Conservation (phyloP, 2,329 filamentous ascomycete genomes). For the Xylaria hypoxylon region DNA sequence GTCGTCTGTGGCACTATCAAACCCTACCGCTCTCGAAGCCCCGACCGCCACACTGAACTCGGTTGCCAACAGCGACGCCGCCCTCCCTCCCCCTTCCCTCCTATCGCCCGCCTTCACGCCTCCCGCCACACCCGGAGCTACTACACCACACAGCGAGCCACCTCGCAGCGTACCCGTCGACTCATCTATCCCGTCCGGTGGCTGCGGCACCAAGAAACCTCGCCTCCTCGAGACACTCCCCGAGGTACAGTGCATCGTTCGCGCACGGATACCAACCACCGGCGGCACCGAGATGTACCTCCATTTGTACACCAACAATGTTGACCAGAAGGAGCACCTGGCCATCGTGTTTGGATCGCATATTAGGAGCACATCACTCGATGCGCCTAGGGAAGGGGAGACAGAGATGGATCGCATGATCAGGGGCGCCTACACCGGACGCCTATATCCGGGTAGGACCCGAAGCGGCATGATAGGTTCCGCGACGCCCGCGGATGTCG, state of each 20-base stretch:
- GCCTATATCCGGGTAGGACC: constrained; percentile 85
- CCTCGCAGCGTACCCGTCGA: constrained; percentile 70
- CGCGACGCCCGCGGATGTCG: constrained; percentile 40
- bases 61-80: constrained; percentile 30
- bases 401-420: constrained; percentile 94
- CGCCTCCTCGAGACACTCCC: constrained; percentile 81
- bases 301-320: constrained; percentile 91
- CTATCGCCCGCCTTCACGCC: constrained; percentile 89
- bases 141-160: constrained; percentile 60
- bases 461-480: constrained; percentile 72
- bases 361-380: constrained; percentile 80
- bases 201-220: constrained; percentile 73
- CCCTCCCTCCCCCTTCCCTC: constrained; percentile 71
- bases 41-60: constrained; percentile 19
- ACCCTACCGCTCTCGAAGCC: constrained; percentile 36
- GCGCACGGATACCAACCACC: constrained; percentile 93
- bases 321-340: constrained; percentile 94
- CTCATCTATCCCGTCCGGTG: constrained; percentile 67
- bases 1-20: constrained; percentile 43
- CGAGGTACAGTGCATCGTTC: constrained; percentile 90
- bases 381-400: constrained; percentile 78
- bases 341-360: constrained; percentile 94
- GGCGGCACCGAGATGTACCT: constrained; percentile 96
- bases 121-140: constrained; percentile 70
- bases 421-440: constrained; percentile 89